Conservation (phyloP, 1,284 basidiomycete genomes). For the Gymnopus androsaceus region DNA sequence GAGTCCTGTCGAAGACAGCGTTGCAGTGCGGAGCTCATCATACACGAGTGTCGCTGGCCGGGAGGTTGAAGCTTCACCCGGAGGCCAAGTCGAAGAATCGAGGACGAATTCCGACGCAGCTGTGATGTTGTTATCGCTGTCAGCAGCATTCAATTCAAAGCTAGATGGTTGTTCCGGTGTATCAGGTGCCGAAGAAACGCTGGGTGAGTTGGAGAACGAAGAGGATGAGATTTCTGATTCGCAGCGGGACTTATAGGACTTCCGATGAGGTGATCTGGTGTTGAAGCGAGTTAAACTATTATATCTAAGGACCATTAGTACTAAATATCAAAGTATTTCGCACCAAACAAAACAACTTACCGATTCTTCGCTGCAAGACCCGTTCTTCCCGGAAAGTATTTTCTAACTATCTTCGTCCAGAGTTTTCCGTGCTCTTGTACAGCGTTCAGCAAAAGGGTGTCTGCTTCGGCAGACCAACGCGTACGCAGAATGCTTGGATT, state of each 20-base stretch:
- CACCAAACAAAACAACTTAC: slow-evolving; percentile 28
- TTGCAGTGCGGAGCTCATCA: not conserved
- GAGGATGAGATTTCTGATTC: slow-evolving; percentile 19
- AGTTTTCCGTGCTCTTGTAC: slow-evolving; percentile 56
- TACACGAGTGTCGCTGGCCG: not conserved
- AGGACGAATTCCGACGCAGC: not conserved
- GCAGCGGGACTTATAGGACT: slow-evolving; percentile 9
- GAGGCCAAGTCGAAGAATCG: not conserved
- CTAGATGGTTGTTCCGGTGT: not conserved
- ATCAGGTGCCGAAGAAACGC: slow-evolving; percentile 15
- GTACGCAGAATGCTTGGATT: slow-evolving; percentile 59
- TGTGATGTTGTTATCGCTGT: not conserved
- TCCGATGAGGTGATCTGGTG: slow-evolving; percentile 8
- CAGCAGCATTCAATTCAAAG: not conserved
- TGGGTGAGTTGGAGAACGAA: slow-evolving; percentile 7
- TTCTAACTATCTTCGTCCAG: slow-evolving; percentile 61
- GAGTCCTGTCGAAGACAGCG: not conserved
- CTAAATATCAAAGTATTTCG: not conserved
- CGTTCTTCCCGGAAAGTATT: slow-evolving; percentile 56
- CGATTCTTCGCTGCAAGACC: slow-evolving; percentile 61
- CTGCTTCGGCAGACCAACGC: slow-evolving; percentile 55
- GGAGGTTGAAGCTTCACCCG: not conserved
- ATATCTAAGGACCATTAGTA: slow-evolving; percentile 4
- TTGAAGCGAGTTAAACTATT: slow-evolving; percentile 21
- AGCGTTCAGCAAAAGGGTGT: slow-evolving; percentile 50